Evolutionary conservation across 2,329 filamentous ascomycete species (phyloP).

Genomic region (Penicillium rolfsii): DNA sequence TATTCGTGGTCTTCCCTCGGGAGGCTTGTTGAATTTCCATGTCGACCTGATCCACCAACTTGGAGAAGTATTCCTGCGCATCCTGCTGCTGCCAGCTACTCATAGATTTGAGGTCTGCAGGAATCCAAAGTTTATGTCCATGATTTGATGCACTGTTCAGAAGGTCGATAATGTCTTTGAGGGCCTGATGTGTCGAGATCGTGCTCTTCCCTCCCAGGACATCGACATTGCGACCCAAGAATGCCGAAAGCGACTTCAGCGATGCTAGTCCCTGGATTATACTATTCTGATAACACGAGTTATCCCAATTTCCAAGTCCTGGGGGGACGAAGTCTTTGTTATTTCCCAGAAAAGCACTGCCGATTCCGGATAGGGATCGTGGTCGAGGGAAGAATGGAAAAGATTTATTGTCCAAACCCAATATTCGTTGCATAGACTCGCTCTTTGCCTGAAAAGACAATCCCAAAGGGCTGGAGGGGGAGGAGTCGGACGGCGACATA

Average conservation of each 20-base stretch:
- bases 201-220: constrained; percentile 41
- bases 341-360: constrained; percentile 46
- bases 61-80: constrained; percentile 95
- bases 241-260: constrained; percentile 68
- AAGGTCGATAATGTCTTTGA: constrained; percentile 69
- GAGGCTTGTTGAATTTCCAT: constrained; percentile 67
- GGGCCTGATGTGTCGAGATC: constrained; percentile 55
- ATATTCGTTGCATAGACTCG: constrained; percentile 64
- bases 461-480: constrained; percentile 45
- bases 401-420: constrained; percentile 64
- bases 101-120: constrained; percentile 81
- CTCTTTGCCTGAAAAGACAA: constrained; percentile 60
- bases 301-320: constrained; percentile 88
- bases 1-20: constrained; percentile 47
- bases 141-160: constrained; percentile 72
- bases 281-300: constrained; percentile 98
- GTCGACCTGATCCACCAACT: constrained; percentile 82
- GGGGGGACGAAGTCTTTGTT: constrained; percentile 43
- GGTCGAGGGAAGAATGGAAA: constrained; percentile 62
- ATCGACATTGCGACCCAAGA: constrained; percentile 57
- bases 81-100: constrained; percentile 96
- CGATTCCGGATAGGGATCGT: constrained; percentile 58
- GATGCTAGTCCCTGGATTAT: constrained; percentile 84
- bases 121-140: constrained; percentile 79
- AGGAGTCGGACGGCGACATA: constrained; percentile 46